Evolutionary conservation across 202 grass and related monocot species (phyloP).

Genomic region (Musa balbisiana): DNA sequence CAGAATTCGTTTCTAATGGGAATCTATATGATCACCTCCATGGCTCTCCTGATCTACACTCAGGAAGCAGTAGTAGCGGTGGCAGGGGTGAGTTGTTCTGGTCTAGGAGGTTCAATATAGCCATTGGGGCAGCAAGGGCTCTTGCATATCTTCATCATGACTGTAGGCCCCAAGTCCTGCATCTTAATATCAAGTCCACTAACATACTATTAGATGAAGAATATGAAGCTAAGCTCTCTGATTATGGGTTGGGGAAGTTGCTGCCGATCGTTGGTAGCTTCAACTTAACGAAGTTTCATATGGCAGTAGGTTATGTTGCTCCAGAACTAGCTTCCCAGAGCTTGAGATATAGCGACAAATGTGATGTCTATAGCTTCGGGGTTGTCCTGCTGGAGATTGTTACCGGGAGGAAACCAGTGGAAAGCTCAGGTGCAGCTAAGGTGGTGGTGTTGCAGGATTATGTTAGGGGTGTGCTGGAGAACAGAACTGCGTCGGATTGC

Average conservation of each 20-base stretch:
- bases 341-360: conserved; percentile 78
- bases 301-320: conserved; percentile 72
- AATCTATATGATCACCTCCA: conserved; percentile 86
- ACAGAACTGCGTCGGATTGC: conserved; percentile 60
- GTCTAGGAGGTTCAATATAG: conserved; percentile 70
- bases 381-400: conserved; percentile 89
- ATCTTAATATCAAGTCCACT: conserved; percentile 94
- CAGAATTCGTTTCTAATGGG: conserved; percentile 57
- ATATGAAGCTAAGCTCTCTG: conserved; percentile 78
- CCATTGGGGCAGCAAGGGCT: conserved; percentile 57
- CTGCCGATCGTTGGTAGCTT: conserved; percentile 72
- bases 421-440: conserved; percentile 42
- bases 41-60: conserved; percentile 29
- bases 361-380: conserved; percentile 96
- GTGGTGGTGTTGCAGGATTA: conserved; percentile 57
- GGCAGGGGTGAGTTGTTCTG: conserved; percentile 47
- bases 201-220: conserved; percentile 79
- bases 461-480: conserved; percentile 74
- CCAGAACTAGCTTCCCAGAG: conserved; percentile 74
- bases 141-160: conserved; percentile 96
- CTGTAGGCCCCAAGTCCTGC: conserved; percentile 74
- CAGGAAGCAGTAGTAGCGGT: conserved; percentile 40
- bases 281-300: conserved; percentile 66
- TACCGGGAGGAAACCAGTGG: conserved; percentile 78
- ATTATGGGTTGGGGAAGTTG: conserved; percentile 84